Evolutionary conservation across 2,329 filamentous ascomycete genomes (phyloP).

Genomic region (Rosellinia necatrix): DNA sequence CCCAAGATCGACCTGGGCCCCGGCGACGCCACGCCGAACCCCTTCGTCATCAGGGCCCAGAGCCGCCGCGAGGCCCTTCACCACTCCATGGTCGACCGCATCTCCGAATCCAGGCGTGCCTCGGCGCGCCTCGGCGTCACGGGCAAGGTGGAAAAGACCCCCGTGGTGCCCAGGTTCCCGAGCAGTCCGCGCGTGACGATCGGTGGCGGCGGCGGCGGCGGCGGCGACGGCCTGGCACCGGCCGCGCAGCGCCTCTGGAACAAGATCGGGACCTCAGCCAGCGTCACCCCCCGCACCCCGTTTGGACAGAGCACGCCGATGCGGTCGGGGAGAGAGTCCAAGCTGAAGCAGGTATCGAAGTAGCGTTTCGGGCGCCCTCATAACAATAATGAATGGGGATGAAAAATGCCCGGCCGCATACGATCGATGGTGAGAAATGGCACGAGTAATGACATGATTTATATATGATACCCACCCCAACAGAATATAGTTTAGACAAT

Average conservation of each 20-base stretch:
- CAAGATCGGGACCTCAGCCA: conserved; percentile 56
- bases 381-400: too few species aligned
- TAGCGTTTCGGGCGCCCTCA: too few species aligned
- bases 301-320: conserved; percentile 48
- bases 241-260: conserved; percentile 73
- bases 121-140: conserved; percentile 63
- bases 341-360: conserved; percentile 43
- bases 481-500: conserved; percentile 2
- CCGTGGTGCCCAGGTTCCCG: conserved; percentile 72
- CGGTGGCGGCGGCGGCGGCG: too few species aligned
- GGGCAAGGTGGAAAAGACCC: conserved; percentile 62
- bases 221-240: conserved; percentile 69
- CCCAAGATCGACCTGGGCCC: conserved; percentile 59
- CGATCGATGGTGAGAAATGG: not conserved
- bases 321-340: conserved; percentile 40
- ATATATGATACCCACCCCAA: conserved; percentile 28
- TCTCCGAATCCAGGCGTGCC: conserved; percentile 71
- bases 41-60: conserved; percentile 78
- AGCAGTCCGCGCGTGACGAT: conserved; percentile 63
- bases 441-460: conserved; percentile 1
- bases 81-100: conserved; percentile 83
- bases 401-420: not conserved
- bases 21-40: conserved; percentile 69
- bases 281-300: conserved; percentile 44
- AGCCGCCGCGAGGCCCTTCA: conserved; percentile 80